Conservation (phyloP, 805 yeast species). For the Yarrowia osloensis region DNA sequence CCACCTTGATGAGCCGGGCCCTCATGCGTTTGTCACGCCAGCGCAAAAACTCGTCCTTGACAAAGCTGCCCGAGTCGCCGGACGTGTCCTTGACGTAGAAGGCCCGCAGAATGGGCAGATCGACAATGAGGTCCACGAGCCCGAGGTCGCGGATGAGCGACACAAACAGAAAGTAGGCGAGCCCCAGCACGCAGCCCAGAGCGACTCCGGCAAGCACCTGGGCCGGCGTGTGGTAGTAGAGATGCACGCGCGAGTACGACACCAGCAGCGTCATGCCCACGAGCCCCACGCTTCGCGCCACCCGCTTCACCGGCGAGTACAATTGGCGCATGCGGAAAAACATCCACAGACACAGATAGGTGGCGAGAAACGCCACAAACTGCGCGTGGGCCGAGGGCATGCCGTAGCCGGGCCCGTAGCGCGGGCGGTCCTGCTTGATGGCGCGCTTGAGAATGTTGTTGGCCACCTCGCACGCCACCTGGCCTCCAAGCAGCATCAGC, state of each 20-base stretch:
- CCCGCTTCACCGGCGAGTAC: slow-evolving; percentile 38
- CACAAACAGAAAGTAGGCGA: slow-evolving; percentile 55
- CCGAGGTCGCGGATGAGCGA: slow-evolving; percentile 66
- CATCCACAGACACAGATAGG: slow-evolving; percentile 43
- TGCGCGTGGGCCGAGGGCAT: slow-evolving; percentile 98
- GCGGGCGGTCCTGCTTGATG: slow-evolving; percentile 75
- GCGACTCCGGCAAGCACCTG: slow-evolving; percentile 76
- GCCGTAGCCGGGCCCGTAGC: slow-evolving; percentile 65
- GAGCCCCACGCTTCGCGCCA: slow-evolving; percentile 37
- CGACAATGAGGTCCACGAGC: slow-evolving; percentile 62
- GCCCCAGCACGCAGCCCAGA: slow-evolving; percentile 63
- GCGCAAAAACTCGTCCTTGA: slow-evolving; percentile 40
- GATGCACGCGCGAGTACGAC: slow-evolving; percentile 69
- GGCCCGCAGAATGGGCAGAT: slow-evolving; percentile 54
- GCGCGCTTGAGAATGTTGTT: slow-evolving; percentile 68
- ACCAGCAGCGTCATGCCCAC: slow-evolving; percentile 47
- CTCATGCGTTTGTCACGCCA: slow-evolving; percentile 39
- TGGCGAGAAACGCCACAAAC: slow-evolving; percentile 80
- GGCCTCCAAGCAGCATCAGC: slow-evolving; percentile 81
- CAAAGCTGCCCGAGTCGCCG: slow-evolving; percentile 40
- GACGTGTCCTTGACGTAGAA: slow-evolving; percentile 46
- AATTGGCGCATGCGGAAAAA: slow-evolving; percentile 38
- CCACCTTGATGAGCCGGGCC: slow-evolving; percentile 24
- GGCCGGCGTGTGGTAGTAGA: slow-evolving; percentile 69
- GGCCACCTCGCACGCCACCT: slow-evolving; percentile 69